phyloP scores from a whole-genome alignment of 2,329 filamentous ascomycete species.

The Alternaria arbusti region DNA sequence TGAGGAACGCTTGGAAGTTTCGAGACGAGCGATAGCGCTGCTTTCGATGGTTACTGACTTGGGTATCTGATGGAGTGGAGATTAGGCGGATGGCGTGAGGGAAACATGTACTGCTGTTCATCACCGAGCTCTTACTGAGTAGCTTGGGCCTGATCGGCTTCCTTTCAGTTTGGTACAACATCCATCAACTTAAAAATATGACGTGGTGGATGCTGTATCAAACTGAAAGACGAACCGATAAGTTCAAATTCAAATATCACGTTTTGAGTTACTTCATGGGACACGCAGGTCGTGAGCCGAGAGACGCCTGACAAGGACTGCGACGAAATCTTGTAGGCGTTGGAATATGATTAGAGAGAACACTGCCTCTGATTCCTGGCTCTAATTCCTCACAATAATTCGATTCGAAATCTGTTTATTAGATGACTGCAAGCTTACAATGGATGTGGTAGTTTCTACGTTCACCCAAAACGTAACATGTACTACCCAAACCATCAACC shows the following conservation, averaged over 20 bases:
- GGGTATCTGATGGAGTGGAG: not conserved
- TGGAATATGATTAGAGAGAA: not conserved
- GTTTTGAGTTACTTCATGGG: not conserved
- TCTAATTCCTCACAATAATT: no score
- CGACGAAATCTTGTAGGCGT: not conserved
- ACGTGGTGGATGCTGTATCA: not conserved
- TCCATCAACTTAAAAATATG: not conserved
- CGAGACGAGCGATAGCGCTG: conserved; percentile 1
- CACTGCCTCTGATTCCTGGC: not conserved
- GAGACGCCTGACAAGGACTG: not conserved
- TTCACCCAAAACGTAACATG: not conserved
- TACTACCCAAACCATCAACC: not conserved
- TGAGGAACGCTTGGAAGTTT: not conserved
- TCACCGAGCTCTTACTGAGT: not conserved
- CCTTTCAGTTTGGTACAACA: not conserved
- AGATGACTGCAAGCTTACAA: not conserved
- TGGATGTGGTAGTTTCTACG: not conserved
- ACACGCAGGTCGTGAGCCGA: not conserved
- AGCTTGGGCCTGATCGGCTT: not conserved
- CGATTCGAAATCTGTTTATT: not conserved
- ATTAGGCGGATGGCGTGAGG: not conserved
- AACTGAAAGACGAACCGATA: not conserved
- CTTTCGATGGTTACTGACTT: conserved; percentile 4
- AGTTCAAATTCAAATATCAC: not conserved
- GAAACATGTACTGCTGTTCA: not conserved